Evolutionary conservation across 1,139 yeast species (phyloP), one percentile per base, ranked within the genome.

Genomic region (Debaryomycetaceae sp.): DNA sequence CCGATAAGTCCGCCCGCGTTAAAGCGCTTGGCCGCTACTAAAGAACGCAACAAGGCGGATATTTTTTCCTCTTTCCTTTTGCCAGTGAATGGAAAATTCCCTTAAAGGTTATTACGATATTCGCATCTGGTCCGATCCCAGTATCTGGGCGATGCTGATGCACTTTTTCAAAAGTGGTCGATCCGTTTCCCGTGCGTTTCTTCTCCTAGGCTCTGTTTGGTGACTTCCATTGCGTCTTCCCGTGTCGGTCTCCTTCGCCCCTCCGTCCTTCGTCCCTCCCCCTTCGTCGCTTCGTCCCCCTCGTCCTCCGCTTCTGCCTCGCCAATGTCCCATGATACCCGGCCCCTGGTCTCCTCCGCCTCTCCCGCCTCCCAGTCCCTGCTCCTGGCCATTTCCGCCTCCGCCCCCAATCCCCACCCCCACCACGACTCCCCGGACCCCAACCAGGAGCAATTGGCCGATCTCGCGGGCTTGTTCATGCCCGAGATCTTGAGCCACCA

Each of bases 381-480:
- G 11, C 11, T 7, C 10, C 21, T 19, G 7, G 11, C 10, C 10
- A 8, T 11, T 19, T 19, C 7, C 7, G 10, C 21, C 11, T 19
- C 11, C 7, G 11, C 21, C 11, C 11, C 10, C 10, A 7, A 19
- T 11, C 21, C 11, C 11, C 11, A 19, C 7, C 7, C 21, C 21
- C 21, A 8, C 21, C 21, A 19, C 7, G 6, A 22, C 7, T 7
- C 24, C n/a, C 24, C 24, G n/a, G 14, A 22, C 6, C 24, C 14
- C n/a, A 7, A 22, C 24, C 6, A 7, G 32, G 55, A 50, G 23
- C 41, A 51, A 21, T 51, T 55, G 26, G 68, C 62, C 34, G 70
- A 63, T 41, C 48, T 63, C 28, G 59, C 68, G 25, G 54, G 68
- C 19, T 49, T 63, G 29, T 63, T 63, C 30, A 43, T 63, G 22